Evolutionary conservation across 345 rosid species (phyloP).

Genomic region (Lepidium sativum): DNA sequence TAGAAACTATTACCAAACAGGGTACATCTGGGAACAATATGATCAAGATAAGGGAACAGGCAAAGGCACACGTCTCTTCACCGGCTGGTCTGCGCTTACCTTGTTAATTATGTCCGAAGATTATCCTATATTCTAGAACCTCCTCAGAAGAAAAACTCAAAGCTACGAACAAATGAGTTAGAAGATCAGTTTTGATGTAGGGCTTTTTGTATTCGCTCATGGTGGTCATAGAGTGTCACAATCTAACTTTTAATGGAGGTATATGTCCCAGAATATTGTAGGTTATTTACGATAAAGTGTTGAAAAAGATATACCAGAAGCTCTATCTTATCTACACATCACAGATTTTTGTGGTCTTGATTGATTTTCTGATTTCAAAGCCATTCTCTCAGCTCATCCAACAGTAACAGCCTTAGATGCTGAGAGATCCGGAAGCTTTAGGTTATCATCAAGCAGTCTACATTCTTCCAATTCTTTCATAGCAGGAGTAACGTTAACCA

Average conservation of each 20-base stretch:
- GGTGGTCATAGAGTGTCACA: conserved; percentile 8
- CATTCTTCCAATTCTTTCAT: no score
- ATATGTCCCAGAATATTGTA: not conserved
- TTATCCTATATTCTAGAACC: conserved; percentile 30
- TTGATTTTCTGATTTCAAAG: not conserved
- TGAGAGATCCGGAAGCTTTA: no score
- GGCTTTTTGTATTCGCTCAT: not conserved
- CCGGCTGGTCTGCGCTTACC: conserved; percentile 92
- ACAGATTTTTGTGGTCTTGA: not conserved
- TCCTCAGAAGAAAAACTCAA: not conserved
- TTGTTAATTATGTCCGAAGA: conserved; percentile 75
- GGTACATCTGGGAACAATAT: conserved; percentile 95
- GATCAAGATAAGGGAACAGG: conserved; percentile 78
- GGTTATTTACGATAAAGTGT: not conserved
- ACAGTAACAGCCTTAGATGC: no score
- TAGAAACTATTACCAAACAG: conserved; percentile 58
- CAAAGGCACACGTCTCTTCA: conserved; percentile 70
- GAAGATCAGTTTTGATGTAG: conserved; percentile 15
- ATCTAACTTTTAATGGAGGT: not conserved
- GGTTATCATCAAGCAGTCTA: no score
- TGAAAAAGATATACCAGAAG: not conserved
- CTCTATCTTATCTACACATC: not conserved
- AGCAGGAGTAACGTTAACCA: no score
- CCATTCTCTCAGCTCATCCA: no score
- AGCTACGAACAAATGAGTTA: not conserved